Evolutionary conservation across 306 rosid genomes (phyloP).

Genomic region (Delonix regia): DNA sequence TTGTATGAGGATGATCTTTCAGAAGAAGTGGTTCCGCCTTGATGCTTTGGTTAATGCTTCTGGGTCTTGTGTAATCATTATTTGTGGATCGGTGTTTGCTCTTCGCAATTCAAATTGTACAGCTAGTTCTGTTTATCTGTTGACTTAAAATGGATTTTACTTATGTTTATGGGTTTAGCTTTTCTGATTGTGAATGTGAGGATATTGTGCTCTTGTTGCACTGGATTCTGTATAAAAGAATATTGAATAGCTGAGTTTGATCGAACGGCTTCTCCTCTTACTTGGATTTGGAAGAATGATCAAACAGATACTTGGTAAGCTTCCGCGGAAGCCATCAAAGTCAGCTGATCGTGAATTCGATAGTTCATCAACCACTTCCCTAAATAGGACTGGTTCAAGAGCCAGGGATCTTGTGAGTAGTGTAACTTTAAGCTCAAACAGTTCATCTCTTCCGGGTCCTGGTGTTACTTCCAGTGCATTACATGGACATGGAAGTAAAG

Average conservation of each 20-base stretch:
- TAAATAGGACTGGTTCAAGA: conserved; percentile 42
- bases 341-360: conserved; percentile 57
- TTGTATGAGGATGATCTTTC: conserved; percentile 28
- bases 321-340: conserved; percentile 70
- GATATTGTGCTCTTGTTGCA: conserved; percentile 23
- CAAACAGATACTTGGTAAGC: conserved; percentile 63
- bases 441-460: conserved; percentile 8
- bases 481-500: conserved; percentile 39
- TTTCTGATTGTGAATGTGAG: conserved; percentile 11
- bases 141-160: conserved; percentile 40
- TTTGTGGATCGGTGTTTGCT: conserved; percentile 39
- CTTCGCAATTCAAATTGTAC: conserved; percentile 25
- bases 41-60: conserved; percentile 40
- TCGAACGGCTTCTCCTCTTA: neutral
- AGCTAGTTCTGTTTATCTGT: conserved; percentile 10
- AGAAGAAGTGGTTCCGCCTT: conserved; percentile 27
- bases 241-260: conserved; percentile 5
- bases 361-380: conserved; percentile 48
- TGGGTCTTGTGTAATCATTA: conserved; percentile 33
- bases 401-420: conserved; percentile 43
- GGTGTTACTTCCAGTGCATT: conserved; percentile 36
- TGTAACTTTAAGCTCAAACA: conserved; percentile 34
- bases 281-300: conserved; percentile 51
- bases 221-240: conserved; percentile 27
- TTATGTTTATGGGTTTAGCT: conserved; percentile 34